These are phyloP conservation scores for Fusarium paranaense DNA, from an alignment of 2,329 filamentous ascomycete genomes.

Conservation along the genomic window DNA sequence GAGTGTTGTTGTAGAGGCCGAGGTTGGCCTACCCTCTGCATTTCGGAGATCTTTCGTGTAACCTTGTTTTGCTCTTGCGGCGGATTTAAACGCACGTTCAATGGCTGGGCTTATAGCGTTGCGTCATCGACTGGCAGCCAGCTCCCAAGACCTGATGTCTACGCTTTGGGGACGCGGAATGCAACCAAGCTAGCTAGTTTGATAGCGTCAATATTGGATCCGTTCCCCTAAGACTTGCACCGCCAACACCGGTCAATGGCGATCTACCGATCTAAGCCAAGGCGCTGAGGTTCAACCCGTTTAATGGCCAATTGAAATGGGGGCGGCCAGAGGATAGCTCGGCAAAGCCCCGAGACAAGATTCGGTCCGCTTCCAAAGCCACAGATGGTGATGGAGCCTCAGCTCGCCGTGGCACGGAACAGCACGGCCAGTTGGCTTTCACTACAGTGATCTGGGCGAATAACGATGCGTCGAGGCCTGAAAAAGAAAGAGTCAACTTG, in stretches of 20 bases:
- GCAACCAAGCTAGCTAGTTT: neutral
- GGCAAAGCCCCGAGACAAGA: neutral
- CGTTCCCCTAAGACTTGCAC: neutral
- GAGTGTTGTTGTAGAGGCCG: constrained; percentile 7
- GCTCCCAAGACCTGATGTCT: neutral
- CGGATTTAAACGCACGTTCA: neutral
- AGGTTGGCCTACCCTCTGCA: neutral
- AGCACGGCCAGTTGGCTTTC: neutral
- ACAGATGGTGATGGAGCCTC: neutral
- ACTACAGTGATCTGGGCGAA: neutral
- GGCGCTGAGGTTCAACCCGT: neutral
- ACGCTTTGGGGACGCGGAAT: neutral
- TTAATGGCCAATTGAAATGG: neutral
- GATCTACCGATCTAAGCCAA: neutral
- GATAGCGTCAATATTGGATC: neutral
- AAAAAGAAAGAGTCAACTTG: neutral
- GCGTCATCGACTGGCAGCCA: neutral
- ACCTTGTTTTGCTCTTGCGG: neutral
- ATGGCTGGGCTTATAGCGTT: neutral
- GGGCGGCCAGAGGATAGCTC: neutral
- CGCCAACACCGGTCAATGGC: neutral
- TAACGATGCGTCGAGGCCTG: neutral
- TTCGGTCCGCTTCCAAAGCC: neutral
- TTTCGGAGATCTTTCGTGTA: neutral
- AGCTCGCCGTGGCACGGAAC: neutral